A percentile compares a stretch with the other conserved stretches of the same genome.
Conservation (phyloP, 1,139 yeast species). For the Blastobotrys malaysiensis region DNA sequence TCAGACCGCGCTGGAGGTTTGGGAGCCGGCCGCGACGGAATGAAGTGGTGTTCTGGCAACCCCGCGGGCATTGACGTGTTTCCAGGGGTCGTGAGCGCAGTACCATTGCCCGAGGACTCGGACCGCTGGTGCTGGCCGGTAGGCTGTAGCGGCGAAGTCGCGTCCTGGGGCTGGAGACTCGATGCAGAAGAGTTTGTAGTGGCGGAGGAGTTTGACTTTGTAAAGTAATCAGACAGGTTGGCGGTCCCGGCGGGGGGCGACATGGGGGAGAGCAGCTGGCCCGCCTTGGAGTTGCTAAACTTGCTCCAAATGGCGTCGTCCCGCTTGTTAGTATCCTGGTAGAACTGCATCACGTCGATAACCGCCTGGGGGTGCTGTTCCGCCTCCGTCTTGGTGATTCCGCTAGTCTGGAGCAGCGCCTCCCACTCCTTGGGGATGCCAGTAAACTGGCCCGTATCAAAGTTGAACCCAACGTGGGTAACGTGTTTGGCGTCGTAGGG, state of each 20-base stretch:
- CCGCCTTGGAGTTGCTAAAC: constrained; percentile 43
- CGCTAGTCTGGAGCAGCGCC: constrained; percentile 71
- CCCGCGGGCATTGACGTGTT: constrained; percentile 1
- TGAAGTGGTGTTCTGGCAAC: constrained; percentile 14
- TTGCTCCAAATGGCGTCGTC: constrained; percentile 72
- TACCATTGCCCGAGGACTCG: constrained; percentile 12
- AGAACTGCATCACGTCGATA: constrained; percentile 85
- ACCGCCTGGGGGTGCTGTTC: constrained; percentile 92
- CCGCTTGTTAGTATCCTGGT: constrained; percentile 63
- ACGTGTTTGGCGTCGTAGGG: constrained; percentile 90
- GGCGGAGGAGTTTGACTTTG: constrained; percentile 21
- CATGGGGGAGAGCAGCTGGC: constrained; percentile 14
- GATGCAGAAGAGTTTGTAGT: background rate
- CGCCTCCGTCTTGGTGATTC: constrained; percentile 79
- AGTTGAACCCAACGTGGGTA: constrained; percentile 87
- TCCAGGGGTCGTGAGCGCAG: constrained; percentile 8
- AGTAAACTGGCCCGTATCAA: constrained; percentile 76
- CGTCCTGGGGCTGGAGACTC: background rate
- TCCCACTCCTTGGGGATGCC: constrained; percentile 96
- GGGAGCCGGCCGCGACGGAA: constrained; percentile 28
- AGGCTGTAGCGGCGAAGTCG: constrained; percentile 29
- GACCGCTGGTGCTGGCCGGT: constrained; percentile 11
- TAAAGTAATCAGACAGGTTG: constrained; percentile 16
- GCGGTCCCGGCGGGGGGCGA: constrained; percentile 16
- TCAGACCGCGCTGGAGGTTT: constrained; percentile 22